Evolutionary conservation across 2,329 filamentous ascomycete genomes (phyloP).

Genomic region (Aureobasidium pullulans): DNA sequence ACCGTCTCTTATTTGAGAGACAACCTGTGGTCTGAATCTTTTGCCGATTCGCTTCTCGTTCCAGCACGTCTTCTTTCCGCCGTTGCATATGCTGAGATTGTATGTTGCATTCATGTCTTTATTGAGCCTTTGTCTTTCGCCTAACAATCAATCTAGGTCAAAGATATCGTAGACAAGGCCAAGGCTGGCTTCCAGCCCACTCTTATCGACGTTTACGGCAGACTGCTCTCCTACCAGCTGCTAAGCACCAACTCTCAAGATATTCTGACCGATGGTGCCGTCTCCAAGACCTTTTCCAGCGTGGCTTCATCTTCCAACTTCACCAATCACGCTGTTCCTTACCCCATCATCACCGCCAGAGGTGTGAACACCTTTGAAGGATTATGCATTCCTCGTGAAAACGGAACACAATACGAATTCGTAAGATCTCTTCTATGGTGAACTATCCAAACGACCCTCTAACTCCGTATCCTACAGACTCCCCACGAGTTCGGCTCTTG

Average conservation of each 20-base stretch:
- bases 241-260: conserved; percentile 19
- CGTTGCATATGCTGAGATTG: conserved; percentile 25
- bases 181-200: conserved; percentile 33
- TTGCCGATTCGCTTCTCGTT: conserved; percentile 31
- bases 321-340: conserved; percentile 33
- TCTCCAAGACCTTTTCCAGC: conserved; percentile 28
- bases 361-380: conserved; percentile 30
- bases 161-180: conserved; percentile 31
- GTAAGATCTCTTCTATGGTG: neutral
- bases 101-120: neutral
- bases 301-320: conserved; percentile 33
- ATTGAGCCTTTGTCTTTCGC: neutral
- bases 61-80: conserved; percentile 28
- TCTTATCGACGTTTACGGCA: conserved; percentile 36
- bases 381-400: conserved; percentile 33
- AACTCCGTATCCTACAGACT: conserved; percentile 35
- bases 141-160: conserved; percentile 9
- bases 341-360: conserved; percentile 39
- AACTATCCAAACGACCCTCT: neutral
- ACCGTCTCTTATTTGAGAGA: conserved; percentile 35
- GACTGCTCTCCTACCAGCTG: conserved; percentile 35
- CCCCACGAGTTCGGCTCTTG: conserved; percentile 61
- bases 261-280: conserved; percentile 30
- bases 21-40: conserved; percentile 34
- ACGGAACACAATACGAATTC: conserved; percentile 54